Base-by-base conservation (phyloP, 176 grass and related monocot genomes). In the Leersia perrieri region DNA sequence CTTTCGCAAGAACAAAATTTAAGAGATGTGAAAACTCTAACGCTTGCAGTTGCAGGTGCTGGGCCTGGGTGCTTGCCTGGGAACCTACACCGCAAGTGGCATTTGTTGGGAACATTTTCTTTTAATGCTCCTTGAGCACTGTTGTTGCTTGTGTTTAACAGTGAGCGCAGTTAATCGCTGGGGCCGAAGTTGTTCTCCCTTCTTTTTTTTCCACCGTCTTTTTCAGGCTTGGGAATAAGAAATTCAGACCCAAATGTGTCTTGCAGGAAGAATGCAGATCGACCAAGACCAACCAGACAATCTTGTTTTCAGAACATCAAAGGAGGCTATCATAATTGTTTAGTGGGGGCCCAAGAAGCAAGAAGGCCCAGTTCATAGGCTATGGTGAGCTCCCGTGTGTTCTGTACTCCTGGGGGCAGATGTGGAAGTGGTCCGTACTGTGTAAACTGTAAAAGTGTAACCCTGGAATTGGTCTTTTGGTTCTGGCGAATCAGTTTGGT, bases 31-130 rank as follows among this genome's bases (percentile, higher is more conserved):
- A 23, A 0, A 7, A 13, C 23, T 71, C 29, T 66, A 79, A 73
- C 34, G 67, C 44, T 53, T 53, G 49, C 20, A 60, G 68, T 53
- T 53, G 49, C 20, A 60, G 68, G 74, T 68, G 62, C 70, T 88
- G 87, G 78, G 76, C 76, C 81, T 71, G 67, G n/a, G 25, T 63
- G 58, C 36, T 55, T 27, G 53, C 58, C 58, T 28, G 33, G 31
- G 38, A 30, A 4, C 80, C 80, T 68, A 66, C 68, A 45, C 29
- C 0, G 57, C 74, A 67, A 26, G 49, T 36, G 38, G 51, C 62
- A 27, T 64, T 55, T 74, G 1, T 57, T 31, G 0, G 27, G 63
- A 38, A 70, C 75, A 85, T 76, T 33, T 31, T 29, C 40, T 18
- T 61, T 74, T n/a, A 44, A 15, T 27, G 40, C 68, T 81, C 26